phyloP scores from a whole-genome alignment of 2,329 filamentous ascomycete genomes.

The Pseudogymnoascus sp. region DNA sequence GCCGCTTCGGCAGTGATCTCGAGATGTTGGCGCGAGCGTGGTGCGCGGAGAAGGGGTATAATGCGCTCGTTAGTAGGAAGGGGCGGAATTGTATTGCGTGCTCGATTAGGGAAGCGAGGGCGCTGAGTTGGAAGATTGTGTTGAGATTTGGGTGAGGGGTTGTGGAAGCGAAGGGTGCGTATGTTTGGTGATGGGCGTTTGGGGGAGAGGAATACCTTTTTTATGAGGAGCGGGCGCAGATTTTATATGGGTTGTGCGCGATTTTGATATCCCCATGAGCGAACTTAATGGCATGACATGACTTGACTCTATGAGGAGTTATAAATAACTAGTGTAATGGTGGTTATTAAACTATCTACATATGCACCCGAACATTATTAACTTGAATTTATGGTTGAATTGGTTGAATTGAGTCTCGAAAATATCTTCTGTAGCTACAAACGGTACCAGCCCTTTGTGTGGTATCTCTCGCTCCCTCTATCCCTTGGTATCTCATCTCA shows the following conservation, averaged over 20 bases:
- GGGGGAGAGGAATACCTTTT: background rate
- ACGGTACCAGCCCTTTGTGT: background rate
- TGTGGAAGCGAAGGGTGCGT: background rate
- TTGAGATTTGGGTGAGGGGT: conserved; percentile 14
- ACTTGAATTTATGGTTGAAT: background rate
- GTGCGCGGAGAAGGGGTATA: conserved; percentile 66
- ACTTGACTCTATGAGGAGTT: background rate
- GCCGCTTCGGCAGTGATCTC: conserved; percentile 45
- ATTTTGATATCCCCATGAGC: conserved; percentile 7
- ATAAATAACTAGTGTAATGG: background rate
- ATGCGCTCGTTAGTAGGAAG: conserved; percentile 60
- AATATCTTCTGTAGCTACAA: background rate
- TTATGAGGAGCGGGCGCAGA: background rate
- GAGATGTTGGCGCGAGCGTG: conserved; percentile 65
- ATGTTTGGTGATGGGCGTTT: background rate
- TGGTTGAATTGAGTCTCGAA: background rate
- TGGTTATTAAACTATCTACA: background rate
- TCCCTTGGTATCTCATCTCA: background rate
- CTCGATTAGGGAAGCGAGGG: conserved; percentile 66
- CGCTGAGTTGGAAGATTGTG: conserved; percentile 56
- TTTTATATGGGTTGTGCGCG: background rate
- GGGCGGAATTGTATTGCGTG: conserved; percentile 65
- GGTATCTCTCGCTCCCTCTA: background rate
- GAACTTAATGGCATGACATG: background rate
- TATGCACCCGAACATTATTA: background rate